phyloP scores from a whole-genome alignment of 192 early-diverging fungal genomes.

The Coemansia sp. region DNA sequence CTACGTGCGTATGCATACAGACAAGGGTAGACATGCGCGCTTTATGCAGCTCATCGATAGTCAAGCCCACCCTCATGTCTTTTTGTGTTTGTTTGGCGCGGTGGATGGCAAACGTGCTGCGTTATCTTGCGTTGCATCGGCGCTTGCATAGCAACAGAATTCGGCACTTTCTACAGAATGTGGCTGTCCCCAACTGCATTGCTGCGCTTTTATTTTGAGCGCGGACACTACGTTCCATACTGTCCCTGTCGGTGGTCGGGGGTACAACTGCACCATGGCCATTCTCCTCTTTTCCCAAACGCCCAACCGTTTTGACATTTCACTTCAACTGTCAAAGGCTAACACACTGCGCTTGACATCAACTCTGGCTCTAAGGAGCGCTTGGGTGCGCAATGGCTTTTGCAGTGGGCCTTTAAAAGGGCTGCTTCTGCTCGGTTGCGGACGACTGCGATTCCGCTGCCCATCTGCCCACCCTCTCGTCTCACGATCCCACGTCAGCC shows the following conservation, averaged over 20 bases:
- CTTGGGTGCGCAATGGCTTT: neutral
- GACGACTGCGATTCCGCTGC: neutral
- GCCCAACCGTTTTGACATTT: neutral
- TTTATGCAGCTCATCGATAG: neutral
- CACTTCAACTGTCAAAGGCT: neutral
- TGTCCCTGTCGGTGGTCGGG: neutral
- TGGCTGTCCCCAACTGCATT: neutral
- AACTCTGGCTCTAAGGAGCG: slow-evolving; percentile 17
- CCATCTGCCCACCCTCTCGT: neutral
- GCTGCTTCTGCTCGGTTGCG: neutral
- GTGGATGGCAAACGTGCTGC: neutral
- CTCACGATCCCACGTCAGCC: neutral
- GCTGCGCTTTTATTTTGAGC: neutral
- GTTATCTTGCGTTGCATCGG: neutral
- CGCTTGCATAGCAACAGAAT: neutral
- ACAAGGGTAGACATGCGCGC: neutral
- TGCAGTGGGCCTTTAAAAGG: neutral
- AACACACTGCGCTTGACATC: neutral
- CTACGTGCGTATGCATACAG: neutral
- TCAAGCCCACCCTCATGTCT: neutral
- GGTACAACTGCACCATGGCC: neutral
- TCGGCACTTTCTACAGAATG: neutral
- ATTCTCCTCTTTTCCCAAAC: neutral
- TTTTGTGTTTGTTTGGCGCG: neutral
- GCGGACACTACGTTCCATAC: neutral